These are phyloP conservation scores for Eutrema yunnanense DNA, from an alignment of 345 rosid genomes.

Conservation along the genomic window DNA sequence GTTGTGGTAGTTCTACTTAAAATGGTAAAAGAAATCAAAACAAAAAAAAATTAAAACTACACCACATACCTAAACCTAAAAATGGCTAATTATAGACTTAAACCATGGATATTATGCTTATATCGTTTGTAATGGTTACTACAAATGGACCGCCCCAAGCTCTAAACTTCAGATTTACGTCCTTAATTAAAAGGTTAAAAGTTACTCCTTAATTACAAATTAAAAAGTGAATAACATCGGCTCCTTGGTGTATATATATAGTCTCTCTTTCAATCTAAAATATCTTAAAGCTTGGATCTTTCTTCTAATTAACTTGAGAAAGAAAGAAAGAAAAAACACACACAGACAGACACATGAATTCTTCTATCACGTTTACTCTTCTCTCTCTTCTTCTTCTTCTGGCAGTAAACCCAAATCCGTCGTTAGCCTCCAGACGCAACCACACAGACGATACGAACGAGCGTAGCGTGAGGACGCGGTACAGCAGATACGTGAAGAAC, in stretches of 20 bases:
- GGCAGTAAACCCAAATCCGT: neutral
- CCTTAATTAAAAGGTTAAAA: neutral
- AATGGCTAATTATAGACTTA: neutral
- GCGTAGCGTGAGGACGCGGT: neutral
- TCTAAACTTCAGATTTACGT: constrained; percentile 12
- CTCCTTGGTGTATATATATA: neutral
- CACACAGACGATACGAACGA: constrained; percentile 1
- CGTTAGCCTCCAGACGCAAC: constrained; percentile 1
- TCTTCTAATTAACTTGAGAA: neutral
- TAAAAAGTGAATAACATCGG: neutral
- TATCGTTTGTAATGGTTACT: constrained; percentile 1
- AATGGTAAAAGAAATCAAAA: constrained; percentile 1
- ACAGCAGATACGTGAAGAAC: constrained; percentile 40
- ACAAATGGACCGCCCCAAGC: neutral
- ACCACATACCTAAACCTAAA: neutral
- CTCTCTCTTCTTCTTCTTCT: constrained; percentile 28
- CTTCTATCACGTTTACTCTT: neutral
- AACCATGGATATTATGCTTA: neutral
- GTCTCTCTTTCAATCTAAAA: neutral
- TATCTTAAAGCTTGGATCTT: neutral
- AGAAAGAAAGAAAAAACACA: too few species aligned
- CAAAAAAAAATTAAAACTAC: neutral
- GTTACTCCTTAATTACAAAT: neutral
- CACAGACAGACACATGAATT: neutral
- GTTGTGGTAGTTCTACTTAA: neutral